Base-by-base conservation (phyloP, 805 yeast genomes). In the Metschnikowia rubicola region DNA sequence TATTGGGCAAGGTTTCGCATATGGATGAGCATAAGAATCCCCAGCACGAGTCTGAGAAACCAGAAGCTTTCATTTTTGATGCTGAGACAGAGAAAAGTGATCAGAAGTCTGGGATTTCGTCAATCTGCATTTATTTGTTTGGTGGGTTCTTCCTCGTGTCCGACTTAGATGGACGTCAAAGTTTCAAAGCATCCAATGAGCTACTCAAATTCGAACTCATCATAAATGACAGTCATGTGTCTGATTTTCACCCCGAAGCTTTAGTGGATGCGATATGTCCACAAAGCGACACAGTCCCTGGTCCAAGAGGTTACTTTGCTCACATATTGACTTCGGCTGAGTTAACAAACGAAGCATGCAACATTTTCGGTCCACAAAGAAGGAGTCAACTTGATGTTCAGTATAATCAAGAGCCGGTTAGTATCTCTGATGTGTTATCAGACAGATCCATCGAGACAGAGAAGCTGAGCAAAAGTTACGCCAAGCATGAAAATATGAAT, bases 241-340 rank as follows among this genome's bases (percentile, higher is more conserved):
- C 49, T 21, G 39, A 39, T 8, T 61, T 63, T 35, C 59, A 58
- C n/a, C 45, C 53, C 6, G 61, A 57, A 26, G 66, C 66, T 1
- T 37, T 58, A 15, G 52, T 63, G 4, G 51, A 50, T 31, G 44
- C 41, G 5, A 49, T 46, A 30, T 30, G 21, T 26, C 42, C 47
- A 26, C 52, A 44, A 10, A 47, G 45, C 6, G 47, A 37, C 4
- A n/a, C 36, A 6, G 57, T 67, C 61, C 77, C 77, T 0, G 43
- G 60, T 2, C 68, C 73, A 5, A 53, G 77, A 53, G 77, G 76
- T 1, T 71, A 55, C 52, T 69, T 65, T 52, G 76, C 76, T 0
- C 58, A 48, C 38, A 47, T 66, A 2, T 53, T 72, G 38, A 59
- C 70, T 2, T 43, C 50, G 21, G 30, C 35, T 9, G 37, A 21